phyloP scores from a whole-genome alignment of 2,329 filamentous ascomycete species.

The Calycina herbarum region DNA sequence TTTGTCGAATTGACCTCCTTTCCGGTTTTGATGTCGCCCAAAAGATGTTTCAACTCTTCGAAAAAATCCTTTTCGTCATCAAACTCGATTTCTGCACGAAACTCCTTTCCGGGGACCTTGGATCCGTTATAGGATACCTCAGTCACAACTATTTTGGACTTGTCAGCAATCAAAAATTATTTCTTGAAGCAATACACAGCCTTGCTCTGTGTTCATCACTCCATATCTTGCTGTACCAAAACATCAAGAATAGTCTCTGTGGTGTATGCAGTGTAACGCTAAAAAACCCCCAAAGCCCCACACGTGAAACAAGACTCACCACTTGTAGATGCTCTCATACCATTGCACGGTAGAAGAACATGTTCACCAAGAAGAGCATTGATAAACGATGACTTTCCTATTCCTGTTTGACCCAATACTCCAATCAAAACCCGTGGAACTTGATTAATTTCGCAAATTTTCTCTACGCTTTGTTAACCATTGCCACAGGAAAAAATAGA shows the following conservation, averaged over 20 bases:
- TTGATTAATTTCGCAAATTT: background rate
- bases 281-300: background rate
- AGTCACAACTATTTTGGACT: background rate
- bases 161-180: conserved; percentile 32
- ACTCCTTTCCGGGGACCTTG: conserved; percentile 35
- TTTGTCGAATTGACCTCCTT: conserved; percentile 37
- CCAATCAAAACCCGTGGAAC: conserved; percentile 18
- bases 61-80: conserved; percentile 22
- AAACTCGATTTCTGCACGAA: conserved; percentile 45
- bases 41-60: conserved; percentile 21
- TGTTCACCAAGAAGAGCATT: conserved; percentile 46
- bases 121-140: conserved; percentile 47
- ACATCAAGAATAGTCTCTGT: no score
- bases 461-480: background rate
- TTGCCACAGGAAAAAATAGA: background rate
- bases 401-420: conserved; percentile 24
- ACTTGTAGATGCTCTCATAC: conserved; percentile 49
- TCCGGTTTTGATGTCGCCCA: conserved; percentile 28
- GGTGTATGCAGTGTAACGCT: background rate
- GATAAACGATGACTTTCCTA: conserved; percentile 25
- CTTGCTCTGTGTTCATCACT: background rate
- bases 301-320: conserved; percentile 36
- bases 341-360: conserved; percentile 47
- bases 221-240: no score
- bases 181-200: conserved; percentile 40